Percentiles rank a stretch among this genome's conserved stretches.
phyloP scores from a whole-genome alignment of 495 filamentous ascomycete genomes.

The Staphylotrichum longicolle region DNA sequence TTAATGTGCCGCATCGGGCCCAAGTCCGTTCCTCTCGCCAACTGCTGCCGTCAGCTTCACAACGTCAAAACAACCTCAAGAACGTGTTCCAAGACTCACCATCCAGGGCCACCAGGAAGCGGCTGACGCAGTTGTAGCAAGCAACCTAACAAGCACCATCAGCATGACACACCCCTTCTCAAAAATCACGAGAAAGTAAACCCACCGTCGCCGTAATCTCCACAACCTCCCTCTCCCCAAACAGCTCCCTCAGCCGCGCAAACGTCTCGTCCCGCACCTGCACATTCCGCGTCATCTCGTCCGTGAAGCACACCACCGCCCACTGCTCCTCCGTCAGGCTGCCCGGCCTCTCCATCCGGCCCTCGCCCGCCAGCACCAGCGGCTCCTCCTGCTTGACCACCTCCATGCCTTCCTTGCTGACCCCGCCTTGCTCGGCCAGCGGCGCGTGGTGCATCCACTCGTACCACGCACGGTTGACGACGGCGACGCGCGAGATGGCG shows the following conservation, averaged over 20 bases:
- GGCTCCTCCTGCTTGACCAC: slow-evolving; percentile 28
- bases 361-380: slow-evolving; percentile 5
- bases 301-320: slow-evolving; percentile 66
- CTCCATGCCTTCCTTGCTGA: slow-evolving; percentile 51
- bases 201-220: slow-evolving; percentile 72
- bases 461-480: slow-evolving; percentile 69
- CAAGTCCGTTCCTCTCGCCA: slow-evolving; percentile 49
- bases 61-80: not conserved
- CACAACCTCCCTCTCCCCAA: slow-evolving; percentile 66
- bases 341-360: slow-evolving; percentile 5
- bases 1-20: slow-evolving; percentile 39
- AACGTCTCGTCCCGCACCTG: slow-evolving; percentile 64
- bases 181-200: slow-evolving; percentile 10
- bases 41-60: slow-evolving; percentile 33
- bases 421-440: slow-evolving; percentile 49
- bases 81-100: slow-evolving; percentile 48
- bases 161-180: slow-evolving; percentile 4
- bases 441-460: slow-evolving; percentile 79
- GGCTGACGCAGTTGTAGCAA: slow-evolving; percentile 84
- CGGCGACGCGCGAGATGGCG: slow-evolving; percentile 71
- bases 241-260: slow-evolving; percentile 54
- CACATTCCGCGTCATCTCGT: slow-evolving; percentile 71
- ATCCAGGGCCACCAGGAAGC: slow-evolving; percentile 80
- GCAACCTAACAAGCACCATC: slow-evolving; percentile 44
- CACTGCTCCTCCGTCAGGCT: slow-evolving; percentile 56